A percentile compares a stretch with the other conserved stretches of the same genome.
phyloP scores from a whole-genome alignment of 2,329 filamentous ascomycete species.

The Botrytis squamosa region DNA sequence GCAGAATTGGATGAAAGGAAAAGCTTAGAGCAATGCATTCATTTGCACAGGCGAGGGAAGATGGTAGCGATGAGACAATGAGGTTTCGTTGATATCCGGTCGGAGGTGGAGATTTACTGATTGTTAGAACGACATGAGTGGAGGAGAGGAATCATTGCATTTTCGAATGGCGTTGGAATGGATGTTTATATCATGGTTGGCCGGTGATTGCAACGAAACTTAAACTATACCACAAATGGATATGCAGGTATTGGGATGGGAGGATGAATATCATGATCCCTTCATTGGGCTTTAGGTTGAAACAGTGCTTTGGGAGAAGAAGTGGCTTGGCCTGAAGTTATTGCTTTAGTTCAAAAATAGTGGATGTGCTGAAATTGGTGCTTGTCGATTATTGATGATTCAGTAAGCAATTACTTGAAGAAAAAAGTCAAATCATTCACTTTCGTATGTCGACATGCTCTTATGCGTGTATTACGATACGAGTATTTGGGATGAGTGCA shows the following conservation, averaged over 20 bases:
- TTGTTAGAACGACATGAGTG: background rate
- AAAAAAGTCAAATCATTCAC: background rate
- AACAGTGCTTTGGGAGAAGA: background rate
- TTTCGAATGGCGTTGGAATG: slow-evolving; percentile 17
- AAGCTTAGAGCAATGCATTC: slow-evolving; percentile 23
- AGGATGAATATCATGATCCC: background rate
- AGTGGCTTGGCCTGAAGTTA: background rate
- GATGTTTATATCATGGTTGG: slow-evolving; percentile 11
- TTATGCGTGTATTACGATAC: background rate
- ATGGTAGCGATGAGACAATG: background rate
- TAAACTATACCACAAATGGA: slow-evolving; percentile 15
- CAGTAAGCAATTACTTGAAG: background rate
- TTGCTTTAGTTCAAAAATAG: background rate
- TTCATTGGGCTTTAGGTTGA: background rate
- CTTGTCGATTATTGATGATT: background rate
- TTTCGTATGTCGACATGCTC: background rate
- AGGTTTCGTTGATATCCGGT: background rate
- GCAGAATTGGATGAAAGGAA: slow-evolving; percentile 52
- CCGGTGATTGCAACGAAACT: slow-evolving; percentile 12
- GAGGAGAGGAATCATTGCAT: slow-evolving; percentile 16
- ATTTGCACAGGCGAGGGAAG: background rate
- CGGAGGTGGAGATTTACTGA: background rate
- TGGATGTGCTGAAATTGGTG: background rate
- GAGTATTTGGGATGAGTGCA: background rate
- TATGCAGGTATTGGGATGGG: slow-evolving; percentile 8